Evolutionary conservation across 495 filamentous ascomycete genomes (phyloP).

Genomic region (Sordaria brevicollis): DNA sequence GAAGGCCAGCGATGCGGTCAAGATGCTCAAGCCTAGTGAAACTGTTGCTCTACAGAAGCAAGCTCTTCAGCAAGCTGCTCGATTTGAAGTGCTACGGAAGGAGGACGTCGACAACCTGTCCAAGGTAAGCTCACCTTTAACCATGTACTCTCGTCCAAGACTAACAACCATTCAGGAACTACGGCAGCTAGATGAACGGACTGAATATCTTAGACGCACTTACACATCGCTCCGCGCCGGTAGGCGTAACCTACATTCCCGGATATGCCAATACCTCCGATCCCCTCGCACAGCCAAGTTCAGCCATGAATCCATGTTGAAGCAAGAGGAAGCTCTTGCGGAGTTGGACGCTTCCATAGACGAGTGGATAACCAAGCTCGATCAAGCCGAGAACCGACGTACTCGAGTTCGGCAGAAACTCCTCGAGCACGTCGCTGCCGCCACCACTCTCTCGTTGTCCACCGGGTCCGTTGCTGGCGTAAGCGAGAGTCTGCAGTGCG

Average conservation of each 20-base stretch:
- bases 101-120: conserved; percentile 58
- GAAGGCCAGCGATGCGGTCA: conserved; percentile 40
- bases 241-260: conserved; percentile 54
- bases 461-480: conserved; percentile 19
- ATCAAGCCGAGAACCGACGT: conserved; percentile 64
- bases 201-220: conserved; percentile 60
- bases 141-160: not conserved
- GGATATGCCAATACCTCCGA: conserved; percentile 59
- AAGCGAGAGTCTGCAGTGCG: conserved; percentile 31
- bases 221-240: conserved; percentile 57
- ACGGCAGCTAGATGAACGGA: conserved; percentile 56
- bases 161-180: conserved; percentile 40
- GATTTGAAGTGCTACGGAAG: conserved; percentile 56
- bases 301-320: conserved; percentile 56
- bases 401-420: conserved; percentile 63
- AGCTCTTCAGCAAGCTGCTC: conserved; percentile 51
- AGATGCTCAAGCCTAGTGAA: conserved; percentile 38
- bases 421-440: conserved; percentile 62
- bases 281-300: conserved; percentile 52
- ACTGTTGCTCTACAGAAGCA: conserved; percentile 47
- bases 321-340: conserved; percentile 62
- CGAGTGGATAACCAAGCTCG: conserved; percentile 62
- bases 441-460: conserved; percentile 28
- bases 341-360: conserved; percentile 67
- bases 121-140: conserved; percentile 29